These are phyloP conservation scores for Panaeolus cyanescens DNA, from an alignment of 768 basidiomycete species.

Conservation along the genomic window DNA sequence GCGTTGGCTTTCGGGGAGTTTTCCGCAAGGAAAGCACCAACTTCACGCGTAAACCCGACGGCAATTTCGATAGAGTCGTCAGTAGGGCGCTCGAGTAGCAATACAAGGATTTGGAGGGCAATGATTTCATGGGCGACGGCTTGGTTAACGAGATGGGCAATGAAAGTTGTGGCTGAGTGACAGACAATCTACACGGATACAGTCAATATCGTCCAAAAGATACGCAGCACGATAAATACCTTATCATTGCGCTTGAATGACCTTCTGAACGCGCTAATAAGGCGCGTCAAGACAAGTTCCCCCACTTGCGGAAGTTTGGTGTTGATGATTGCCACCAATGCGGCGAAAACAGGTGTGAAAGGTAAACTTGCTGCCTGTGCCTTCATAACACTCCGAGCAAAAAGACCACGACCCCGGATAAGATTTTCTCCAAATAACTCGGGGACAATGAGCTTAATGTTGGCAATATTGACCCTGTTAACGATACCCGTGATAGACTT, in stretches of 20 bases:
- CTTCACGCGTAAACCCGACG: conserved; percentile 96
- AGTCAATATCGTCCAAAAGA: neutral
- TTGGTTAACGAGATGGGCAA: conserved; percentile 92
- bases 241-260: conserved; percentile 98
- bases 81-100: conserved; percentile 94
- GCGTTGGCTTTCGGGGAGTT: conserved; percentile 94
- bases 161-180: conserved; percentile 89
- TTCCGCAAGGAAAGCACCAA: conserved; percentile 92
- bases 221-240: conserved; percentile 44
- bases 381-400: conserved; percentile 95
- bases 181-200: conserved; percentile 74
- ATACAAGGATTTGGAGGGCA: conserved; percentile 91
- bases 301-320: conserved; percentile 97
- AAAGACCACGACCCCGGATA: conserved; percentile 89
- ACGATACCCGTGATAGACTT: conserved; percentile 99
- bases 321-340: conserved; percentile 92
- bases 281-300: conserved; percentile 83
- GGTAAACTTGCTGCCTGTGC: conserved; percentile 97
- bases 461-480: conserved; percentile 96
- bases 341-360: conserved; percentile 96
- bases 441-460: conserved; percentile 93
- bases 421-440: conserved; percentile 94
- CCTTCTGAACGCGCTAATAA: conserved; percentile 93
- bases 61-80: conserved; percentile 99
- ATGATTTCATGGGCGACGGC: conserved; percentile 92